Evolutionary conservation across 1,284 basidiomycete species (phyloP).

Genomic region (Malassezia sympodialis): DNA sequence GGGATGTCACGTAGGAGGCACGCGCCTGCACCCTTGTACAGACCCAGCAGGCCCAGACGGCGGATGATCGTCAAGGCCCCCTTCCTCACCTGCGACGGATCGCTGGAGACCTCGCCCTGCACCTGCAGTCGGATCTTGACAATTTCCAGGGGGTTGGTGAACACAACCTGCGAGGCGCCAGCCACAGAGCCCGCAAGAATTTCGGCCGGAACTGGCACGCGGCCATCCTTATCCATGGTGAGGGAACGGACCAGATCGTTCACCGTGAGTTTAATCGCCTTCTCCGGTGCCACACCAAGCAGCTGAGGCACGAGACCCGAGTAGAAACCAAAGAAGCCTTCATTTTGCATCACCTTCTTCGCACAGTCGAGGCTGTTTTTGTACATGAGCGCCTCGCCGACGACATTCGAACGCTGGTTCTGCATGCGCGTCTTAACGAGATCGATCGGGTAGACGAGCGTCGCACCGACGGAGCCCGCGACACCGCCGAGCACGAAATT

Average conservation of each 20-base stretch:
- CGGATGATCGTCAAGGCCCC: slow-evolving; percentile 86
- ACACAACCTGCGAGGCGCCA: slow-evolving; percentile 92
- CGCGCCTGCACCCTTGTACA: slow-evolving; percentile 81
- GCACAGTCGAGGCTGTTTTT: slow-evolving; percentile 63
- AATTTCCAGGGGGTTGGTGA: slow-evolving; percentile 82
- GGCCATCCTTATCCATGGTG: slow-evolving; percentile 81
- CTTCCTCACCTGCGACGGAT: slow-evolving; percentile 64
- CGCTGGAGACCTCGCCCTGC: slow-evolving; percentile 83
- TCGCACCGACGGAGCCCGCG: slow-evolving; percentile 80
- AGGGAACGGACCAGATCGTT: slow-evolving; percentile 81
- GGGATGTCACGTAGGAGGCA: slow-evolving; percentile 83
- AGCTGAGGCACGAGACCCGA: slow-evolving; percentile 89
- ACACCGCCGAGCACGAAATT: slow-evolving; percentile 83
- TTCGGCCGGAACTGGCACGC: slow-evolving; percentile 78
- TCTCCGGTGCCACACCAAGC: slow-evolving; percentile 94
- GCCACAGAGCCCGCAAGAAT: slow-evolving; percentile 80
- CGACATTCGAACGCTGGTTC: slow-evolving; percentile 59
- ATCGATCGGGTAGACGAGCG: slow-evolving; percentile 86
- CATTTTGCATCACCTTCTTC: slow-evolving; percentile 83
- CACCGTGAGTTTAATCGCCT: slow-evolving; percentile 85
- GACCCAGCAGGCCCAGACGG: slow-evolving; percentile 77
- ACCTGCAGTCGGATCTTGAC: slow-evolving; percentile 92
- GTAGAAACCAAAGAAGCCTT: slow-evolving; percentile 87
- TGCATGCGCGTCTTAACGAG: slow-evolving; percentile 81
- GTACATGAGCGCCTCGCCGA: slow-evolving; percentile 47